phyloP scores from a whole-genome alignment of 2,329 filamentous ascomycete genomes.

The Macrophomina tecta region DNA sequence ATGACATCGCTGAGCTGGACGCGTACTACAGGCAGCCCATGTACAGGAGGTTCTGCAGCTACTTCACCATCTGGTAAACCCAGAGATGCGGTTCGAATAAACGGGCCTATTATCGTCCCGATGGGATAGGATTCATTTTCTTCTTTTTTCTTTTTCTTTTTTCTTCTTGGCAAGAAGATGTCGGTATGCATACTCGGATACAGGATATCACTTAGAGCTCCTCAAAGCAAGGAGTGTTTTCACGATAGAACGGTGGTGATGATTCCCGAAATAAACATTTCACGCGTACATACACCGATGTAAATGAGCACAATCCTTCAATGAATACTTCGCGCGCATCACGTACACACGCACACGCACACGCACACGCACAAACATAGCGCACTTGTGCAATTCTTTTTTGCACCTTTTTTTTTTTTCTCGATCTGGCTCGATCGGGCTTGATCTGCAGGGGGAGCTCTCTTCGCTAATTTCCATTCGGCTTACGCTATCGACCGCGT shows the following conservation, averaged over 20 bases:
- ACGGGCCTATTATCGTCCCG: too few species aligned
- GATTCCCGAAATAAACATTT: background rate
- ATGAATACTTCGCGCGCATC: too few species aligned
- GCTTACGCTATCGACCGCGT: background rate
- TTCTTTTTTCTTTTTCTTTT: too few species aligned
- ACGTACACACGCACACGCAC: too few species aligned
- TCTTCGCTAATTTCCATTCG: background rate
- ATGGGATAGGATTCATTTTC: too few species aligned
- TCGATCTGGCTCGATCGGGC: background rate
- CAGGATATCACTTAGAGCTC: background rate
- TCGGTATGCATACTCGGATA: background rate
- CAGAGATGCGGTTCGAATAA: background rate
- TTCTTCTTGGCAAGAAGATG: background rate
- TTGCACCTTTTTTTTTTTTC: background rate
- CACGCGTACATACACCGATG: background rate
- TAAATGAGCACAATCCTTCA: too few species aligned
- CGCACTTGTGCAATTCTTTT: background rate
- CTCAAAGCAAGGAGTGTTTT: background rate
- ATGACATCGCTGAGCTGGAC: conserved; percentile 24
- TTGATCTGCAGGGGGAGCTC: background rate
- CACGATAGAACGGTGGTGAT: background rate
- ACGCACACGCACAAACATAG: too few species aligned
- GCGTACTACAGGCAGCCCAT: conserved; percentile 21
- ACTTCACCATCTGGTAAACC: conserved; percentile 25
- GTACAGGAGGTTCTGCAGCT: conserved; percentile 22